Evolutionary conservation across 2,329 filamentous ascomycete species (phyloP), one percentile per base, ranked within the genome.

Genomic region (Epicoccum nigrum): DNA sequence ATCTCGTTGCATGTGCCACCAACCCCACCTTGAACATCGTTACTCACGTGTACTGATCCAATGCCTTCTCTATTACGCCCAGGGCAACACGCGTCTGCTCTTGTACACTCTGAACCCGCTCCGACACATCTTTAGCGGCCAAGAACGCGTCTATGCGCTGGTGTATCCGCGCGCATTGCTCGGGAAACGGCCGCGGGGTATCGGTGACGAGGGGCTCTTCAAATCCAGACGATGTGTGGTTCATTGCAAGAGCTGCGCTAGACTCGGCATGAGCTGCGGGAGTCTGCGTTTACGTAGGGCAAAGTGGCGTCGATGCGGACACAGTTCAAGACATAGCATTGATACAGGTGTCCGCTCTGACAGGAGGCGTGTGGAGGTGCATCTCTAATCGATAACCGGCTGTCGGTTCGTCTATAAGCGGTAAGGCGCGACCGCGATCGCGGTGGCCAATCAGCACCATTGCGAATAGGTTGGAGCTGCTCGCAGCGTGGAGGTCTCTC

Each of bases 51-150:
- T 96, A 97, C 68, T 81, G 82, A 56, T 83, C 75, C 67, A 97
- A 78, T 12, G 92, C 90, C 64, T 90, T 83, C 54, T 85, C 82
- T 51, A 97, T 85, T 17, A 96, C 86, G 17, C 75, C 80, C 65
- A 96, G 80, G 19, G 91, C 87, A 45, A 84, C 78, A 54, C 85
- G 83, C 37, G 89, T 88, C 77, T 94, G 92, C 50, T 77, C 75
- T 75, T 97, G 92, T 21, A 92, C 84, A 47, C 79, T 79, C 61
- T 76, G 78, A 51, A 92, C 74, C 35, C 83, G 73, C 45, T 83
- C 76, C 16, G 82, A 81, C 3, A 80, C 77, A 52, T 83, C 77
- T 25, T 83, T 73, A 58, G 85, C 80, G 38, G 77, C 77, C 46
- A 95, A 78, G 67, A 96, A 92, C 19, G 79, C 77, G 40, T 83